phyloP scores from a whole-genome alignment of 805 yeast genomes.

The Naumovozyma baii region DNA sequence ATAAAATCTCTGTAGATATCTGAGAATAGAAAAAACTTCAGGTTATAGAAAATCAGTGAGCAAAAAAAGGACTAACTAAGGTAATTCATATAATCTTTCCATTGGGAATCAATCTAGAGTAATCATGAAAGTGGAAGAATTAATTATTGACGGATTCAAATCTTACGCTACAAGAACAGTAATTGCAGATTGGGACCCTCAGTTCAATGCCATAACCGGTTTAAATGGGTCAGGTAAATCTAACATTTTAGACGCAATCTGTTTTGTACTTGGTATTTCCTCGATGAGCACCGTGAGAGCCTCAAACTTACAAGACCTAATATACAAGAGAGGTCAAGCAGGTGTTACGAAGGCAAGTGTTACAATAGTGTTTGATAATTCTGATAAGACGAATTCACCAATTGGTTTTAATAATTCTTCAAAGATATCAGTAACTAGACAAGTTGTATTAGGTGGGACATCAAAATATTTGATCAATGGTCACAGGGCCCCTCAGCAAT shows the following conservation, averaged over 20 bases:
- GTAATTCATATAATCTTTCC: no score
- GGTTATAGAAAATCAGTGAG: no score
- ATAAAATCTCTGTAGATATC: no score
- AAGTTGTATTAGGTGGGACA: slow-evolving; percentile 81
- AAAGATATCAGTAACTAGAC: slow-evolving; percentile 85
- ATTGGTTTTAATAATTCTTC: slow-evolving; percentile 72
- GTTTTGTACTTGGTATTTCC: slow-evolving; percentile 95
- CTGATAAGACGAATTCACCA: slow-evolving; percentile 68
- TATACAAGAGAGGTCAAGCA: slow-evolving; percentile 95
- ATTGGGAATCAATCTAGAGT: no score
- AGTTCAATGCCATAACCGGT: slow-evolving; percentile 96
- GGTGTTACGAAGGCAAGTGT: slow-evolving; percentile 96
- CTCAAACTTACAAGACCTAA: slow-evolving; percentile 81
- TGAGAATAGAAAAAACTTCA: no score
- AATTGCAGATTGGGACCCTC: slow-evolving; percentile 89
- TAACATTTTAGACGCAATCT: slow-evolving; percentile 90
- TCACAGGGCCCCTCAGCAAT: slow-evolving; percentile 89
- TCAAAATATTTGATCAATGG: slow-evolving; percentile 91
- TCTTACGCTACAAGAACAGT: slow-evolving; percentile 96
- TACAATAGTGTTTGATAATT: slow-evolving; percentile 87
- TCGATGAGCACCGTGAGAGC: slow-evolving; percentile 95
- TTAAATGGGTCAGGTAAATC: slow-evolving; percentile 97
- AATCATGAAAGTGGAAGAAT: slow-evolving; percentile 96
- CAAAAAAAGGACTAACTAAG: no score
- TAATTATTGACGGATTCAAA: slow-evolving; percentile 94